These are phyloP conservation scores for Sergeia podlipaevii DNA, from an alignment of 208 protist species.

Conservation along the genomic window DNA sequence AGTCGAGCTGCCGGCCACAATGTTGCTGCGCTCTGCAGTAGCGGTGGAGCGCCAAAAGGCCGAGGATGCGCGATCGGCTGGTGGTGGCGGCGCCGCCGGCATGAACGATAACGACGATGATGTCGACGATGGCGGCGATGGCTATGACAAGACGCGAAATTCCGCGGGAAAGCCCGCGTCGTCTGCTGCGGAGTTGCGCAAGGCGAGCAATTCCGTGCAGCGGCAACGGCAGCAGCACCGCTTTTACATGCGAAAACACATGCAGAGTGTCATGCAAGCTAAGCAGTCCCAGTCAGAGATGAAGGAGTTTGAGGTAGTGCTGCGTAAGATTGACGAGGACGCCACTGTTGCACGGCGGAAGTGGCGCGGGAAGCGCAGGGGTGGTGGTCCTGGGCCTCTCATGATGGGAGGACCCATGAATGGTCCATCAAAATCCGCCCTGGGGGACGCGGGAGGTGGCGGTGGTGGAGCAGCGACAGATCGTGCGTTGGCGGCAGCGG, in stretches of 20 bases:
- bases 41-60: conserved; percentile 1
- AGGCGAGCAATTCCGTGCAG: not conserved
- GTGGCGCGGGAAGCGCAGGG: not conserved
- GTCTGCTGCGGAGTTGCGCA: not conserved
- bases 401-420: not conserved
- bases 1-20: not conserved
- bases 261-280: conserved; percentile 22
- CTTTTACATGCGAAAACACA: conserved; percentile 28
- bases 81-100: not conserved
- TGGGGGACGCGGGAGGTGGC: not conserved
- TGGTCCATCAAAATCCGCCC: no score
- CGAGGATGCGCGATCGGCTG: not conserved
- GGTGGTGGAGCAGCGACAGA: not conserved
- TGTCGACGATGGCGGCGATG: no score
- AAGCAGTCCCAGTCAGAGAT: conserved; percentile 37
- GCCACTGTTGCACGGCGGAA: not conserved
- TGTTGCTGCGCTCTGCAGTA: not conserved
- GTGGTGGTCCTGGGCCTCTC: not conserved
- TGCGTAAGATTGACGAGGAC: conserved; percentile 29
- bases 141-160: no score
- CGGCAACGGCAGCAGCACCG: conserved; percentile 11
- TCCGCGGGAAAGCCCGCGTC: not conserved
- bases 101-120: not conserved
- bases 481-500: not conserved
- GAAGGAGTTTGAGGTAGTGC: conserved; percentile 26